Evolutionary conservation across 495 filamentous ascomycete genomes (phyloP), one percentile per base, ranked within the genome.

Genomic region (Alectoria sarmentosa): DNA sequence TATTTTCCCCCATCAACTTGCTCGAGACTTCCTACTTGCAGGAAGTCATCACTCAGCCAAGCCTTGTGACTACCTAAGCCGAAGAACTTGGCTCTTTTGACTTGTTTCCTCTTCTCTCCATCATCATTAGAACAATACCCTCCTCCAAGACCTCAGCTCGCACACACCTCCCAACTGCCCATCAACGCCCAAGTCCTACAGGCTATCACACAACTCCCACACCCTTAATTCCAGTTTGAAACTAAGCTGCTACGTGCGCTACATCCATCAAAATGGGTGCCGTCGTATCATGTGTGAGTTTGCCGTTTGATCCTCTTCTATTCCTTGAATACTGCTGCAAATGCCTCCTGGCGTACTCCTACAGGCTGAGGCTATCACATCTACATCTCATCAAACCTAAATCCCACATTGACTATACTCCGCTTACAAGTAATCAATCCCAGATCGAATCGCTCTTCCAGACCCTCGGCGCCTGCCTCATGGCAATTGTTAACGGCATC

Each of bases 231-330:
- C 46, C 71, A 4, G 57, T 34, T 60, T 52, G 55, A 66, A 66
- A 13, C 44, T 55, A 67, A 69, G 58, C 42, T 46, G 61, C 62
- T 64, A 46, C 58, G 64, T 36, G 58, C 67, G 58, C 28, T 61
- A 19, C 32, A 38, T 67, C 72, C 62, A 66, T 73, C 80, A 90
- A 78, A 73, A 98, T 98, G 93, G 93, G 93, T 79, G 92, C 90
- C 78, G 90, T 97, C 75, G 83, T 95, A 65, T 96, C 91, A 76
- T 96, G 93, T 71, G 93, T 98, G 92, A 69, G 91, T 87, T 64
- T 34, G 57, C 61, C 49, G 63, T 60, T 44, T 36, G 17, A 46
- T 44, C 15, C 26, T 14, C 26, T 56, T 28, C 21, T 34, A 21
- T 17, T 14, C 15, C 52, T 34, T 17, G 3, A 13, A 54, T 8